Conservation (phyloP, 768 basidiomycete species). For the Mycena belliarum region DNA sequence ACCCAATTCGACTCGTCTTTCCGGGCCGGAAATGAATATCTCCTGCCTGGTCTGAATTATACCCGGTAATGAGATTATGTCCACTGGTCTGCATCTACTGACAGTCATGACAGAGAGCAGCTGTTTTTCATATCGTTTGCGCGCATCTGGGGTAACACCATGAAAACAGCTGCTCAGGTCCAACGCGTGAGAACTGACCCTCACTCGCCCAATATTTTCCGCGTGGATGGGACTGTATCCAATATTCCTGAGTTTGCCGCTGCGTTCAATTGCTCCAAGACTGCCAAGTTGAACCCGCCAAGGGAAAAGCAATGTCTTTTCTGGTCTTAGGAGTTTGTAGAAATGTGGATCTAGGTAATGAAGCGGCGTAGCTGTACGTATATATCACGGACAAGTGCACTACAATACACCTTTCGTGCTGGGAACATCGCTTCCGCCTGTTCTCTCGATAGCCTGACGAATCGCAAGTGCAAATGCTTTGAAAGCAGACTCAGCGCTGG, state of each 20-base stretch:
- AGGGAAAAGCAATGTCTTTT: slow-evolving; percentile 75
- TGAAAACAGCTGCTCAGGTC: slow-evolving; percentile 75
- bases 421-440: slow-evolving; percentile 88
- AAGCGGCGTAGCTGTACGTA: too few species aligned
- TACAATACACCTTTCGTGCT: slow-evolving; percentile 94
- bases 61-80: slow-evolving; percentile 51
- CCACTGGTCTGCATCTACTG: background rate
- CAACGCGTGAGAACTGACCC: slow-evolving; percentile 85
- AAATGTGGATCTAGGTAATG: background rate
- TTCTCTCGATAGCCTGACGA: slow-evolving; percentile 88
- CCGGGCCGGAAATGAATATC: slow-evolving; percentile 60
- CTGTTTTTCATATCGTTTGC: slow-evolving; percentile 93
- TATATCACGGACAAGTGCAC: too few species aligned
- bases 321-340: slow-evolving; percentile 53
- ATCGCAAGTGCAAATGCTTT: slow-evolving; percentile 97
- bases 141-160: slow-evolving; percentile 83
- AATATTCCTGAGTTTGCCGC: slow-evolving; percentile 89
- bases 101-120: slow-evolving; percentile 64
- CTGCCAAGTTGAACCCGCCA: slow-evolving; percentile 84
- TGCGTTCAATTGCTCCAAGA: slow-evolving; percentile 80
- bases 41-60: slow-evolving; percentile 80
- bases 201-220: slow-evolving; percentile 78
- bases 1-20: slow-evolving; percentile 60
- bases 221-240: slow-evolving; percentile 83
- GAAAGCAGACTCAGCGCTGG: slow-evolving; percentile 95